These are phyloP conservation scores for Syncephalastrum racemosum DNA, from an alignment of 371 early-diverging fungal species.

Conservation along the genomic window DNA sequence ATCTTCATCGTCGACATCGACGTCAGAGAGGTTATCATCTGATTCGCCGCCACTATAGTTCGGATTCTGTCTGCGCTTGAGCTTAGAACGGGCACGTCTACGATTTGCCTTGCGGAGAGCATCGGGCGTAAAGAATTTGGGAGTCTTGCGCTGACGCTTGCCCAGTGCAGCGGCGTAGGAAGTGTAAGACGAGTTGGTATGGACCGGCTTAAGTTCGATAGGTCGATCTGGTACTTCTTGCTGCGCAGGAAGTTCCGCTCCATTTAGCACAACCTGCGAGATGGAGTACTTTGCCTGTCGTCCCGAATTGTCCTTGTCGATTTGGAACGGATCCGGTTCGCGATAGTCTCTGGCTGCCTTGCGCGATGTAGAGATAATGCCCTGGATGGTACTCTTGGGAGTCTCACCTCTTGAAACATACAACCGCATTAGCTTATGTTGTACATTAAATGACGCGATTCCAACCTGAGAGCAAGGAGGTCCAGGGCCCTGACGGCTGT, in stretches of 20 bases:
- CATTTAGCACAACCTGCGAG: constrained; percentile 38
- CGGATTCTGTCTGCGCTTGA: constrained; percentile 15
- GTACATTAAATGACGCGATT: constrained; percentile 1
- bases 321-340: constrained; percentile 45
- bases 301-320: constrained; percentile 38
- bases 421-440: constrained; percentile 4
- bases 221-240: constrained; percentile 48
- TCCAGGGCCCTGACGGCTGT: constrained; percentile 41
- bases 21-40: constrained; percentile 17
- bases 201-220: constrained; percentile 39
- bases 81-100: constrained; percentile 15
- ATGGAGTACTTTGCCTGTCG: constrained; percentile 49
- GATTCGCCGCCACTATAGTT: constrained; percentile 17
- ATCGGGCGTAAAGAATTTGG: constrained; percentile 27
- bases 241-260: constrained; percentile 26
- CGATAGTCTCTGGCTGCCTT: constrained; percentile 41
- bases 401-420: constrained; percentile 42
- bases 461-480: constrained; percentile 44
- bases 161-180: constrained; percentile 12
- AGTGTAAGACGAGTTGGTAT: constrained; percentile 6
- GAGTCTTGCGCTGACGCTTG: constrained; percentile 37
- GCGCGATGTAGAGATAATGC: constrained; percentile 53
- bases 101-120: constrained; percentile 13
- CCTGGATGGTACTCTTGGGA: constrained; percentile 56
- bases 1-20: constrained; percentile 33